phyloP scores from a whole-genome alignment of 495 filamentous ascomycete genomes.

The Hypoxylon fuscum region DNA sequence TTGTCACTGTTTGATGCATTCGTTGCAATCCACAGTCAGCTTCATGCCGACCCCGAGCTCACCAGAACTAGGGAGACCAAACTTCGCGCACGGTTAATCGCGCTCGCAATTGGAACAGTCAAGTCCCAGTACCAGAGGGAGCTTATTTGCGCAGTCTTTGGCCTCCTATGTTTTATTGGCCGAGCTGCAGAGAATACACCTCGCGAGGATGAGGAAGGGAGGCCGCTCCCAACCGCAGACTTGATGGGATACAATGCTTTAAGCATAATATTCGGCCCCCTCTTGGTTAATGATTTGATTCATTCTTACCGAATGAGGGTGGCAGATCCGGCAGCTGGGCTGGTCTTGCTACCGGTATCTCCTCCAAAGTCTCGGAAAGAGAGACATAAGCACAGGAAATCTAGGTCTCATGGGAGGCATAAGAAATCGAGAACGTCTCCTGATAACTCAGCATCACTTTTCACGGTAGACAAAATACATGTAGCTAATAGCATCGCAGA shows the following conservation, averaged over 20 bases:
- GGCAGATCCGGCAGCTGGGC: slow-evolving; percentile 46
- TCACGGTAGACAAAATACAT: slow-evolving; percentile 57
- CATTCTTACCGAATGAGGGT: slow-evolving; percentile 52
- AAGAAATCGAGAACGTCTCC: slow-evolving; percentile 4
- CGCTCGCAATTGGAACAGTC: slow-evolving; percentile 66
- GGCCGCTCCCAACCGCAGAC: slow-evolving; percentile 56
- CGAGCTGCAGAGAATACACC: slow-evolving; percentile 58
- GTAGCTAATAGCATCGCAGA: slow-evolving; percentile 64
- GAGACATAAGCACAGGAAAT: slow-evolving; percentile 32
- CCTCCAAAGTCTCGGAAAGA: slow-evolving; percentile 50
- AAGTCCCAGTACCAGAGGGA: slow-evolving; percentile 66
- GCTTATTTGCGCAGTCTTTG: slow-evolving; percentile 72
- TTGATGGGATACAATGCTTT: slow-evolving; percentile 70
- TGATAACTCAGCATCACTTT: slow-evolving; percentile 16
- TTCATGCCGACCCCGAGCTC: slow-evolving; percentile 58
- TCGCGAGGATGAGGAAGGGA: slow-evolving; percentile 57
- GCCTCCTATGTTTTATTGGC: slow-evolving; percentile 66
- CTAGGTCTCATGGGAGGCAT: background rate
- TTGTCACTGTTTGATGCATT: slow-evolving; percentile 70
- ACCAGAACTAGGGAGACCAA: slow-evolving; percentile 59
- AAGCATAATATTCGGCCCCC: slow-evolving; percentile 70
- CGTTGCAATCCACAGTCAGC: slow-evolving; percentile 67
- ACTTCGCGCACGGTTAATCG: slow-evolving; percentile 68
- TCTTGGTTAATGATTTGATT: slow-evolving; percentile 67
- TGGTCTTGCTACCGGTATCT: slow-evolving; percentile 49